Conservation (phyloP, 2,329 filamentous ascomycete species). For the Neocucurbitaria cava region DNA sequence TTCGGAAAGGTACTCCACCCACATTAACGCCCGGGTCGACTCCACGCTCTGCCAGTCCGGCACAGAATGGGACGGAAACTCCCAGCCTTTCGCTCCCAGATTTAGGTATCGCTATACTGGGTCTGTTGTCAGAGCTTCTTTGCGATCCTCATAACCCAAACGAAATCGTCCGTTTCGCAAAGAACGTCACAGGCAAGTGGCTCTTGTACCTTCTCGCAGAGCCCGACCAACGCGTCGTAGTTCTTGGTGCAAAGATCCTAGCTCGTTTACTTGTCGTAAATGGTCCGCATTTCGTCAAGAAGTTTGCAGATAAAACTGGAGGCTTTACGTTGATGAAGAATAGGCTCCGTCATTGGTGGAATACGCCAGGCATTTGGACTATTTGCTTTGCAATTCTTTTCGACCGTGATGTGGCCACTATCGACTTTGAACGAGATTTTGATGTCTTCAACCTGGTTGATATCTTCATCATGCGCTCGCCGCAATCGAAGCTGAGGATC, state of each 20-base stretch:
- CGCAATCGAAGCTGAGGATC: conserved; percentile 63
- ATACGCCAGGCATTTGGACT: conserved; percentile 81
- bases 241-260: conserved; percentile 81
- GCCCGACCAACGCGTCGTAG: conserved; percentile 80
- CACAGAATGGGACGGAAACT: conserved; percentile 21
- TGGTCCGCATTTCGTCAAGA: conserved; percentile 79
- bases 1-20: conserved; percentile 37
- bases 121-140: conserved; percentile 78
- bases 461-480: conserved; percentile 63
- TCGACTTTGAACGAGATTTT: conserved; percentile 76
- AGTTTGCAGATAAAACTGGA: conserved; percentile 84
- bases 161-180: conserved; percentile 85
- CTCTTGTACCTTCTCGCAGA: conserved; percentile 89
- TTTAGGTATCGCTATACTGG: conserved; percentile 76
- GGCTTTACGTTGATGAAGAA: conserved; percentile 87
- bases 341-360: conserved; percentile 87
- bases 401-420: conserved; percentile 76
- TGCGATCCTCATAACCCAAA: conserved; percentile 73
- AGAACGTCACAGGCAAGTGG: conserved; percentile 97
- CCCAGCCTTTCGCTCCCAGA: conserved; percentile 65
- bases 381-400: conserved; percentile 90
- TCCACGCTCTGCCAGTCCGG: conserved; percentile 43
- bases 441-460: conserved; percentile 77
- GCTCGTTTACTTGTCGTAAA: conserved; percentile 84
- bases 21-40: conserved; percentile 37